Conservation (phyloP, 2,329 filamentous ascomycete genomes). For the Colletotrichum kahawae region DNA sequence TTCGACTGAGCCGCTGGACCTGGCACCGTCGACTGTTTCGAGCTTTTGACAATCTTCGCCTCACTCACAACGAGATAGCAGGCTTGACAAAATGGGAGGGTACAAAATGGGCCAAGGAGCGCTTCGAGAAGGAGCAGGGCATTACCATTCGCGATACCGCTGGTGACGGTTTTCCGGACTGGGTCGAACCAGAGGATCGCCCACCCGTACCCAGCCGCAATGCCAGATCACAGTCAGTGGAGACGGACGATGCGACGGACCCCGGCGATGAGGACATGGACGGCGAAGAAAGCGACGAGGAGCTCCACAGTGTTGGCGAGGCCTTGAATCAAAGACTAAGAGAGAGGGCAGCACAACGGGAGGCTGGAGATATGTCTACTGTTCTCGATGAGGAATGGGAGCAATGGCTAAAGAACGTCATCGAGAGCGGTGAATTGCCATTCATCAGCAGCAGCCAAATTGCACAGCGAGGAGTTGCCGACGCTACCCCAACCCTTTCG, state of each 20-base stretch:
- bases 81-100: slow-evolving; percentile 82
- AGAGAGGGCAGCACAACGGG: slow-evolving; percentile 66
- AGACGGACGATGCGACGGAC: slow-evolving; percentile 6
- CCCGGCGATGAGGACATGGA: slow-evolving; percentile 43
- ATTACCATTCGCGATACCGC: slow-evolving; percentile 74
- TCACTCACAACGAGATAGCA: slow-evolving; percentile 74
- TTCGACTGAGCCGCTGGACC: slow-evolving; percentile 77
- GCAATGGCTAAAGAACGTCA: slow-evolving; percentile 74
- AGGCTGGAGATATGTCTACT: slow-evolving; percentile 62
- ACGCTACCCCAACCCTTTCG: slow-evolving; percentile 35
- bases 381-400: slow-evolving; percentile 76
- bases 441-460: slow-evolving; percentile 49
- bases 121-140: slow-evolving; percentile 78
- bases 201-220: slow-evolving; percentile 11
- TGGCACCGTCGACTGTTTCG: slow-evolving; percentile 80
- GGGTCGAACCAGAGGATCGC: slow-evolving; percentile 50
- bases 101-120: slow-evolving; percentile 81
- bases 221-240: slow-evolving; percentile 4
- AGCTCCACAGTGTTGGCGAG: slow-evolving; percentile 64
- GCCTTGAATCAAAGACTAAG: slow-evolving; percentile 69
- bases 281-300: slow-evolving; percentile 59
- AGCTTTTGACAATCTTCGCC: slow-evolving; percentile 72
- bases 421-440: slow-evolving; percentile 65
- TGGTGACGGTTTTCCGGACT: slow-evolving; percentile 69
- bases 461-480: slow-evolving; percentile 36